A percentile compares a stretch with the other conserved stretches of the same genome.
Evolutionary conservation across 768 basidiomycete species (phyloP).

Genomic region (Kwoniella bestiolae): DNA sequence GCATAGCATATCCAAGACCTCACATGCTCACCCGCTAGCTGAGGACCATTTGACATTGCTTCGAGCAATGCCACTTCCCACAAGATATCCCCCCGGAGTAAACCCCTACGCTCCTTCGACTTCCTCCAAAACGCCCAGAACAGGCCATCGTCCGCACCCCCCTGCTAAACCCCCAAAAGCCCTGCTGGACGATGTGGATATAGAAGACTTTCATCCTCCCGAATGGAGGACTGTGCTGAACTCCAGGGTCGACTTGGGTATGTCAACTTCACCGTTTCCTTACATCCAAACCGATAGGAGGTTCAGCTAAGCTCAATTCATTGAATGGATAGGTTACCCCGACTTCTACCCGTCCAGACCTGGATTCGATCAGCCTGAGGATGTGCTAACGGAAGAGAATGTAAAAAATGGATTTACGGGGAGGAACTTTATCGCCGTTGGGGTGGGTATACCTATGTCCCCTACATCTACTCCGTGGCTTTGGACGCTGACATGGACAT

Average conservation of each 20-base stretch:
- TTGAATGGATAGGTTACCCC: conserved; percentile 45
- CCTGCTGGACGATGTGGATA: conserved; percentile 29
- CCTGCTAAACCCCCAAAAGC: conserved; percentile 13
- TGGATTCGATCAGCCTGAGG: conserved; percentile 53
- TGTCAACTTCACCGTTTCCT: not conserved
- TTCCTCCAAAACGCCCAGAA: conserved; percentile 1
- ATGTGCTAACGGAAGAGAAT: conserved; percentile 54
- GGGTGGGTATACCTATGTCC: conserved; percentile 19
- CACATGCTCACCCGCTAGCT: not conserved
- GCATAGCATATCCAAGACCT: not conserved
- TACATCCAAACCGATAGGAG: not conserved
- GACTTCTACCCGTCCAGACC: conserved; percentile 55
- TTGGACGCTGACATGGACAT: too few relatives aligned
- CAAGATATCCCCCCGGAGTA: conserved; percentile 27
- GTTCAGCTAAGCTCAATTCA: not conserved
- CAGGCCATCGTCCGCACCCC: not conserved
- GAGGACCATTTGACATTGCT: conserved; percentile 4
- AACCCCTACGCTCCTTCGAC: conserved; percentile 24
- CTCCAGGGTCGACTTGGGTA: conserved; percentile 48
- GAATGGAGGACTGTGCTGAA: conserved; percentile 51
- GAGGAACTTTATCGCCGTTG: conserved; percentile 39
- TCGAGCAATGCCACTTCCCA: conserved; percentile 19
- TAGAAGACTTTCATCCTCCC: conserved; percentile 51
- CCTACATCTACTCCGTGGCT: too few relatives aligned
- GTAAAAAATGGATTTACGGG: conserved; percentile 53